These are phyloP conservation scores for Diaporthe ampelina DNA, from an alignment of 2,329 filamentous ascomycete genomes.

Conservation along the genomic window DNA sequence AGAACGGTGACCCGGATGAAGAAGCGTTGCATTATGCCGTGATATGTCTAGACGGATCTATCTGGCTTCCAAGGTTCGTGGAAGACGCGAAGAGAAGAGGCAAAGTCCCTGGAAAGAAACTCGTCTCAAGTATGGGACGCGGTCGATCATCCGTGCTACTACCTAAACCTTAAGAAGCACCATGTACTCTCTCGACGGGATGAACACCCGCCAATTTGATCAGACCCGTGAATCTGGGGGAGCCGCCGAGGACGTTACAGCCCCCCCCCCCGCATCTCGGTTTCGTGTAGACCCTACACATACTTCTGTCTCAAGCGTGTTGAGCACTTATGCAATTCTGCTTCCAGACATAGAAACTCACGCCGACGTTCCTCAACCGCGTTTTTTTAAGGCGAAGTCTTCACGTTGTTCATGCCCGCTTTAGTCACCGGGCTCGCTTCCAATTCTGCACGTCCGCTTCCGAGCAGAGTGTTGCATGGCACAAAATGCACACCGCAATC, in stretches of 20 bases:
- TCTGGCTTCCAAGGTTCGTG: background rate
- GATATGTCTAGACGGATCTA: background rate
- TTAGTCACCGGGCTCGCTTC: no score
- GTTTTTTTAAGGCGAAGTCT: background rate
- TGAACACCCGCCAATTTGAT: background rate
- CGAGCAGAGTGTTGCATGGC: background rate
- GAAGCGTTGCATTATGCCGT: background rate
- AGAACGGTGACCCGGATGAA: background rate
- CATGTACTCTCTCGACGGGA: background rate
- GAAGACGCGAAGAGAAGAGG: background rate
- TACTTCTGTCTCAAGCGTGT: background rate
- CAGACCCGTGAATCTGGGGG: slow-evolving; percentile 5
- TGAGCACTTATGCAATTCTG: background rate
- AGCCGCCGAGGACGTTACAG: background rate
- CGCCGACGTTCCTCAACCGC: background rate
- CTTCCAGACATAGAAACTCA: background rate
- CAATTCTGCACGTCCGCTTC: background rate
- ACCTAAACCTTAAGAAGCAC: slow-evolving; percentile 20
- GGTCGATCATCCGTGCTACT: slow-evolving; percentile 7
- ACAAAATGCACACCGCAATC: background rate
- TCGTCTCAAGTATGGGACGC: background rate
- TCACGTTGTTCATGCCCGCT: no score
- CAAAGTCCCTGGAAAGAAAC: background rate
- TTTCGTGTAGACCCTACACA: background rate
- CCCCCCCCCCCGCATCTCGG: background rate